phyloP scores from a whole-genome alignment of 768 basidiomycete species.

The Sporobolomyces phaffii region DNA sequence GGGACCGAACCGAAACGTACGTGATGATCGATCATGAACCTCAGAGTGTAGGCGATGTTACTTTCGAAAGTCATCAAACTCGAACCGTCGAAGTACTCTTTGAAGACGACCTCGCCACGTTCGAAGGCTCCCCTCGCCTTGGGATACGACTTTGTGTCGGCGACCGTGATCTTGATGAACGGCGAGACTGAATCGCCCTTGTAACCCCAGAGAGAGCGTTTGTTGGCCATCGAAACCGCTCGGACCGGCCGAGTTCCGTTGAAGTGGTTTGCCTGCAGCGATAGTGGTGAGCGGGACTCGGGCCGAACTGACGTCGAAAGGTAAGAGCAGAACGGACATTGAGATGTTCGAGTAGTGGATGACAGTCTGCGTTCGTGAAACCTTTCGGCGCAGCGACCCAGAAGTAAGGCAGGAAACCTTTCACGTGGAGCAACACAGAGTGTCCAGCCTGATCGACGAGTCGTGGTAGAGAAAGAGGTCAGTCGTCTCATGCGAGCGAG shows the following conservation, averaged over 20 bases:
- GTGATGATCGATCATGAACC: slow-evolving; percentile 98
- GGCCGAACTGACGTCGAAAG: not conserved
- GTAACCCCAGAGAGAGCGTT: slow-evolving; percentile 73
- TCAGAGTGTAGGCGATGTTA: slow-evolving; percentile 80
- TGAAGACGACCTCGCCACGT: slow-evolving; percentile 63
- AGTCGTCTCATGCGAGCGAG: not conserved
- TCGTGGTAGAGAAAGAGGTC: not conserved
- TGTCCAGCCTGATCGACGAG: slow-evolving; percentile 60
- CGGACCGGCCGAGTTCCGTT: slow-evolving; percentile 31
- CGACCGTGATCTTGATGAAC: slow-evolving; percentile 78
- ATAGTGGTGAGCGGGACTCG: not conserved
- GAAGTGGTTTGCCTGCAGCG: slow-evolving; percentile 23
- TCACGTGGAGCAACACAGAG: slow-evolving; percentile 78
- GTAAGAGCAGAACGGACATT: slow-evolving; percentile 56
- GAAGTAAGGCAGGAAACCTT: slow-evolving; percentile 84
- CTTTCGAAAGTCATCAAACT: slow-evolving; percentile 76
- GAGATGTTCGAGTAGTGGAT: slow-evolving; percentile 60
- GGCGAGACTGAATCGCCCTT: slow-evolving; percentile 67
- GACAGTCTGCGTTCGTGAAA: slow-evolving; percentile 63
- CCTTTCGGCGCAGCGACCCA: slow-evolving; percentile 82
- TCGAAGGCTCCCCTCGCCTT: slow-evolving; percentile 92
- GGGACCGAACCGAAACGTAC: slow-evolving; percentile 48
- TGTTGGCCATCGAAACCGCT: slow-evolving; percentile 38
- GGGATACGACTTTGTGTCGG: slow-evolving; percentile 68
- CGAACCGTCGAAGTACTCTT: slow-evolving; percentile 53